Conservation (phyloP, 495 filamentous ascomycete species). For the Penicillium dipodomyicola region DNA sequence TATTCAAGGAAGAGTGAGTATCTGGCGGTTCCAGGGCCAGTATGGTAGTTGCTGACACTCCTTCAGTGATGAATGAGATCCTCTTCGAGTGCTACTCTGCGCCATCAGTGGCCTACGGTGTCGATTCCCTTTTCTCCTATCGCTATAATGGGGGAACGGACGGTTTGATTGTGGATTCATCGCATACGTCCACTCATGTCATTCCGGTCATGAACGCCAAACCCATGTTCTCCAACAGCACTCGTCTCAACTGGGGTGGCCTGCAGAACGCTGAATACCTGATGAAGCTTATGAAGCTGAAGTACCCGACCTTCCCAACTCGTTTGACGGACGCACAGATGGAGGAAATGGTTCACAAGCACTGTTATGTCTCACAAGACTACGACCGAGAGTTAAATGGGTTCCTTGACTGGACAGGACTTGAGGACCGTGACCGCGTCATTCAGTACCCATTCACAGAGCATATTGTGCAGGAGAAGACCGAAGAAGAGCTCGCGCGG, state of each 20-base stretch:
- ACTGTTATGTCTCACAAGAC: constrained; percentile 83
- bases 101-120: constrained; percentile 84
- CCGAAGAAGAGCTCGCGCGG: constrained; percentile 82
- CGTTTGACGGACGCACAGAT: constrained; percentile 81
- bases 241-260: constrained; percentile 92
- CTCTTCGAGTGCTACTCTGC: constrained; percentile 92
- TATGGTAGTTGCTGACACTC: constrained; percentile 14
- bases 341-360: constrained; percentile 80
- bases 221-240: constrained; percentile 76
- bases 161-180: constrained; percentile 86
- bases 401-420: constrained; percentile 81
- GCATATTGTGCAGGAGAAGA: constrained; percentile 82
- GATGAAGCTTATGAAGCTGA: constrained; percentile 82
- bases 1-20: constrained; percentile 81
- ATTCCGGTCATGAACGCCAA: constrained; percentile 88
- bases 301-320: constrained; percentile 85
- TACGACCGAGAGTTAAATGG: constrained; percentile 72
- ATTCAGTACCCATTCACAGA: constrained; percentile 93
- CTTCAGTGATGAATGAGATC: constrained; percentile 89
- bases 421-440: constrained; percentile 84
- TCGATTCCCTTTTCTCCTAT: constrained; percentile 95
- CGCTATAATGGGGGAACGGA: constrained; percentile 84
- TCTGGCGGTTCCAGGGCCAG: background rate
- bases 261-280: constrained; percentile 86
- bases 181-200: constrained; percentile 90